phyloP scores from a whole-genome alignment of 768 basidiomycete genomes.

The Suillus subaureus region DNA sequence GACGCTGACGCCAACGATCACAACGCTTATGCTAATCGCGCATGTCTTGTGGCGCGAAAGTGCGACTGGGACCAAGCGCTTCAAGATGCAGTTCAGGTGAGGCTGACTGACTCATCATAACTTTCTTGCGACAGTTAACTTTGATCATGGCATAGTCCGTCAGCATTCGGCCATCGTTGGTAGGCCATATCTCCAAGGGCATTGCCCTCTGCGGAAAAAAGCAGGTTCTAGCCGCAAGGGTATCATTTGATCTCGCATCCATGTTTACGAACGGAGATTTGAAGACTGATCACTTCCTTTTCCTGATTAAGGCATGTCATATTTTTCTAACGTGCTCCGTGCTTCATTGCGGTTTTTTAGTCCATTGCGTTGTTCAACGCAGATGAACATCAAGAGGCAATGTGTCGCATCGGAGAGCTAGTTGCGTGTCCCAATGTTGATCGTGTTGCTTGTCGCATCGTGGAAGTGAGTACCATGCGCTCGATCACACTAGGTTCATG shows the following conservation, averaged over 20 bases:
- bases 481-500: neutral
- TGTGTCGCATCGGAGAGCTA: neutral
- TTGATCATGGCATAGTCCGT: neutral
- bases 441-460: neutral
- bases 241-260: neutral
- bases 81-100: neutral
- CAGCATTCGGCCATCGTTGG: neutral
- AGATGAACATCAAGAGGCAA: neutral
- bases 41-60: neutral
- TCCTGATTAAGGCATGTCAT: neutral
- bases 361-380: neutral
- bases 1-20: neutral
- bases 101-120: neutral
- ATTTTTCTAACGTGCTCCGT: neutral
- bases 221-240: neutral
- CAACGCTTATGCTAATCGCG: neutral
- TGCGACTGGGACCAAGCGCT: neutral
- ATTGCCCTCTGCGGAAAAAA: neutral
- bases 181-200: neutral
- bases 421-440: neutral
- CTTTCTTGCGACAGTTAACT: neutral
- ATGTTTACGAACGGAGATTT: neutral
- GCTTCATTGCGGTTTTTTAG: neutral
- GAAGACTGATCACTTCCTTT: neutral
- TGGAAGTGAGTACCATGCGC: neutral